Base-by-base conservation (phyloP, 1,139 yeast species). In the Ashbya aceris region DNA sequence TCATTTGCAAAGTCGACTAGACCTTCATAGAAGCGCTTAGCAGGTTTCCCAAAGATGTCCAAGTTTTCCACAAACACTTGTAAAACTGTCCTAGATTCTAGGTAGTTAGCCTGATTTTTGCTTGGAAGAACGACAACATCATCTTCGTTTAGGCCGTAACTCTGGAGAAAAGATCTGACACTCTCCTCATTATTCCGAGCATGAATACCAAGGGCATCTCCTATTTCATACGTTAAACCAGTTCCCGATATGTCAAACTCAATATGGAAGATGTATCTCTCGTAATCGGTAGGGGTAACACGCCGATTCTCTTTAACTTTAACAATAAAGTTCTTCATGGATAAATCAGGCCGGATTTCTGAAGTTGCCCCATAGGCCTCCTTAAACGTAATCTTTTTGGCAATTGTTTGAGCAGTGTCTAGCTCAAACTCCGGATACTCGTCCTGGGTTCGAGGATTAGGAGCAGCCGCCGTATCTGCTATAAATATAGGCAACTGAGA, bases 161-260 rank as follows among this genome's bases (percentile, higher is more conserved):
- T 74, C 28, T 70, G 55, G 53, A 91, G 72, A 64, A 91, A 91
- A 49, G 72, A 73, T 43, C 70, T 76, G 40, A 87, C 96, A 39
- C 70, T 73, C 29, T 68, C 73, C 30, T 71, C 62, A 51, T 77
- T 74, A 68, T 91, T 91, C 59, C 93, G 81, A 38, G 95, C 96
- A 58, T 91, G 97, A 46, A 91, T 77, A 58, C 97, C 98, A 49
- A 91, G 76, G 7, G 97, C 96, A 69, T 91, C 98, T 62, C 98
- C 98, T 60, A 91, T 84, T 49, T 80, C 93, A 61, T 91, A 91
- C 41, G 77, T 85, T 61, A 91, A 73, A 27, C 94, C 96, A 34
- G 97, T 87, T 41, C 95, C 95, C 40, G 89, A 67, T 55, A 80
- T 75, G 62, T 91, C 98, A 54, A 91, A 85, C 67, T 91, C 97